Evolutionary conservation across 208 protist genomes (phyloP), one percentile per base, ranked within the genome.

Genomic region (Porcisia deanei): DNA sequence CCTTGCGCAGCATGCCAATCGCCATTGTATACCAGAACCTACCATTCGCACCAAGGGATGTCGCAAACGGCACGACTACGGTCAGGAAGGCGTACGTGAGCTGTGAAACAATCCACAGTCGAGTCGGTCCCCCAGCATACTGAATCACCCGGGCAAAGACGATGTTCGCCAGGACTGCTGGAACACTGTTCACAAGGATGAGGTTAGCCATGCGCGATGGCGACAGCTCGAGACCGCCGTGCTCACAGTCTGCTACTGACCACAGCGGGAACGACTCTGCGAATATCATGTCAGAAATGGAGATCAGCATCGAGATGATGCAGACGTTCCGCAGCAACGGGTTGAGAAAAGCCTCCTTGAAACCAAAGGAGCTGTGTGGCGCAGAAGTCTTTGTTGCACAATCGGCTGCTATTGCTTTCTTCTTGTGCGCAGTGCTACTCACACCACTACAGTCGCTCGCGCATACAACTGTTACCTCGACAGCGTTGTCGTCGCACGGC

Each of bases 221-320:
- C 10, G 22, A 49, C 49, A 92, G 70, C 5, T 52, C 52, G 0
- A 95, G 77, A 22, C 91, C 91, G 30, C 88, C 88, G 8, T 61
- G 30, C 39, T 45, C 37, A 14, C 34, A 30, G 3, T 76, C 57
- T 4, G 86, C 82, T 16, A 89, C 86, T 0, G 79, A 57, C 89
- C 91, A 95, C 39, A 95, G 79, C 20, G 91, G 88, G 41, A 95
- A 85, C 9, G 83, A 82, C 72, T 91, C 79, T 1, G 80, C 74
- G 66, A 87, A 92, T 45, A 80, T 75, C 84, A 94, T 91, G 72
- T 96, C 91, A 0, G 86, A 82, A 14, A 57, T 77, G 3, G 71
- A 83, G 45, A 96, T 81, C 49, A 96, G 76, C 88, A 93, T 92
- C 54, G 87, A 92, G 25, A 93, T 83, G 53, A 93, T 79, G 20